phyloP scores from a whole-genome alignment of 208 protist species.

The Trypanosomatidae sp. region DNA sequence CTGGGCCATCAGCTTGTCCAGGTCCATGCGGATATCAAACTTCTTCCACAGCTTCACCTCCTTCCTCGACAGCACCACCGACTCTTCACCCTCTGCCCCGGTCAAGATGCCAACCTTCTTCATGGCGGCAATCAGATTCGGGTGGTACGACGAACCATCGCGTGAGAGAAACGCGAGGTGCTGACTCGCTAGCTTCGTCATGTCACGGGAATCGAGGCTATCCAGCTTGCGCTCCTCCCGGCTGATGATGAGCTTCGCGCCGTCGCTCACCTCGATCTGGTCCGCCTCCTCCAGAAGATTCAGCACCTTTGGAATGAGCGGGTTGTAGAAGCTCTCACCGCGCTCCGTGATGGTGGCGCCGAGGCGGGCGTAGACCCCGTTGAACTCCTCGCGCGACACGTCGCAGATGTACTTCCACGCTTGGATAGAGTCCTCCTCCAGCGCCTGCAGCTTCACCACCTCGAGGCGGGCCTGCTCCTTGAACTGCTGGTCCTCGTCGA shows the following conservation, averaged over 20 bases:
- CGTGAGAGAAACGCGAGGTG: constrained; percentile 63
- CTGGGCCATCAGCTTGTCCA: constrained; percentile 83
- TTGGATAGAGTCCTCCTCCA: constrained; percentile 77
- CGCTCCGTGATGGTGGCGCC: constrained; percentile 84
- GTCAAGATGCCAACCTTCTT: constrained; percentile 67
- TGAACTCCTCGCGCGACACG: constrained; percentile 93
- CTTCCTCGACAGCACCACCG: constrained; percentile 86
- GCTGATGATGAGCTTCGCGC: constrained; percentile 86
- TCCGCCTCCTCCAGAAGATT: constrained; percentile 75
- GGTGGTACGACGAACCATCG: constrained; percentile 60
- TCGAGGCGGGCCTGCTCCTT: constrained; percentile 88
- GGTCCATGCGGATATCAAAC: constrained; percentile 82
- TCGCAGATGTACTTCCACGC: constrained; percentile 94
- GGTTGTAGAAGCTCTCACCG: constrained; percentile 98
- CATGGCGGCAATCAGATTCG: constrained; percentile 83
- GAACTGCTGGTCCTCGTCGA: constrained; percentile 94
- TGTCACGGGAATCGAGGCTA: constrained; percentile 75
- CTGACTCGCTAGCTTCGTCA: constrained; percentile 79
- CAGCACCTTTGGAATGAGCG: constrained; percentile 87
- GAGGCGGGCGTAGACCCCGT: constrained; percentile 93
- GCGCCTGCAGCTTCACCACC: constrained; percentile 91
- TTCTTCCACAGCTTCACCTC: constrained; percentile 83
- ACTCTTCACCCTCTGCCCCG: constrained; percentile 72
- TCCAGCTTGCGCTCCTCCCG: constrained; percentile 63
- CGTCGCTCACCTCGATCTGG: constrained; percentile 80